Base-by-base conservation (phyloP, 1,284 basidiomycete genomes). In the Austroboletus niveus region DNA sequence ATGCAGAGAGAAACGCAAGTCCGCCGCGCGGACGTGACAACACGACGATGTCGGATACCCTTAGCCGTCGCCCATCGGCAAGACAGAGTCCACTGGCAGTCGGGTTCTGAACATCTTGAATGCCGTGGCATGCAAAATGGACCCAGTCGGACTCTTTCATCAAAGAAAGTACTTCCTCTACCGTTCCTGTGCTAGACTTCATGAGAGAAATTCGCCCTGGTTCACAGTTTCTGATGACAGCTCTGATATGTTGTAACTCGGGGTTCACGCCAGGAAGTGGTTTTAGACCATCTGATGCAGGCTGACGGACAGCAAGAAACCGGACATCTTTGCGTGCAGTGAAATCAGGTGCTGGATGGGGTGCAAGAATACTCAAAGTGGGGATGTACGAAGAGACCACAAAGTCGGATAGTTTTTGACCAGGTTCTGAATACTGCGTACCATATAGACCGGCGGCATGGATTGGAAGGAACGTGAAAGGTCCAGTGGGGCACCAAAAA, bases 121-220 rank as follows among this genome's bases (percentile, higher is more conserved):
- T 6, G 29, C 29, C 29, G 8, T 29, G 29, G 29, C 29, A 29
- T 29, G 29, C 29, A 29, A 29, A 29, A 29, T 29, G 29, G 29
- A 29, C 49, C 44, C 55, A 57, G n/a, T 47, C 30, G 1, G 45
- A 22, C 4, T 40, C 42, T n/a, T 56, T 44, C 54, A 51, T 49
- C n/a, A 52, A 22, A 2, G 11, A 9, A 10, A 49, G 54, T 8
- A 51, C 49, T 3, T 47, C 36, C 22, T 55, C 40, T 0, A 48
- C 49, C 1, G 49, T 36, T 4, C 46, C 53, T 1, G 1, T 2
- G 9, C 30, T 27, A 3, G 42, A 31, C 8, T 48, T 46, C 2
- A 27, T 0, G 1, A 55, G 43, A 1, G 52, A 45, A 4, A 24
- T 36, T 10, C 12, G n/a, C 9, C 35, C 34, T 11, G 34, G n/a